These are phyloP conservation scores for Schwanniomyces polymorphus DNA, from an alignment of 805 yeast genomes.

Conservation along the genomic window DNA sequence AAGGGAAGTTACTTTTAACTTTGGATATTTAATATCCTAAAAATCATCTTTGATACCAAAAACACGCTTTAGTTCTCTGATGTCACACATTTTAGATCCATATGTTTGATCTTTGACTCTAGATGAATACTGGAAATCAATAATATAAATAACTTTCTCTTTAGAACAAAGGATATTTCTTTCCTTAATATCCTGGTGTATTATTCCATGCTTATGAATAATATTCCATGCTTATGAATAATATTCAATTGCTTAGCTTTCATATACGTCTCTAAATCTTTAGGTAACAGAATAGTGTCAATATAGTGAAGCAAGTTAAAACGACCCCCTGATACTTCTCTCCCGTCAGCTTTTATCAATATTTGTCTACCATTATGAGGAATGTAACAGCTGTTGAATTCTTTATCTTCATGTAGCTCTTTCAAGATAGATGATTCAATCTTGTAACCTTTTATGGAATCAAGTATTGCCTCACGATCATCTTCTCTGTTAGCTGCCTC, in stretches of 20 bases:
- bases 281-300: background rate
- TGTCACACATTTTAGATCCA: background rate
- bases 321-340: background rate
- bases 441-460: background rate
- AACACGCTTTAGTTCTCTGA: background rate
- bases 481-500: background rate
- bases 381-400: background rate
- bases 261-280: background rate
- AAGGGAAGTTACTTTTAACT: too few species aligned
- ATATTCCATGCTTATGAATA: background rate
- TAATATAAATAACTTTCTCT: slow-evolving; percentile 4
- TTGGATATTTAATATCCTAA: background rate
- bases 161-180: slow-evolving; percentile 2
- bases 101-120: background rate
- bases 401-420: background rate
- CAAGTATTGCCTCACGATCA: background rate
- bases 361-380: background rate
- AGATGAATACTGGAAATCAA: background rate
- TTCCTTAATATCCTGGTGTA: slow-evolving; percentile 5
- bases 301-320: background rate
- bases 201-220: slow-evolving; percentile 5
- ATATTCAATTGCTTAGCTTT: background rate
- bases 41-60: background rate
- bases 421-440: background rate
- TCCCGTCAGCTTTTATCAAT: too few species aligned